Conservation (phyloP, 2,329 filamentous ascomycete species). For the Calonectria pseudoturangicola region DNA sequence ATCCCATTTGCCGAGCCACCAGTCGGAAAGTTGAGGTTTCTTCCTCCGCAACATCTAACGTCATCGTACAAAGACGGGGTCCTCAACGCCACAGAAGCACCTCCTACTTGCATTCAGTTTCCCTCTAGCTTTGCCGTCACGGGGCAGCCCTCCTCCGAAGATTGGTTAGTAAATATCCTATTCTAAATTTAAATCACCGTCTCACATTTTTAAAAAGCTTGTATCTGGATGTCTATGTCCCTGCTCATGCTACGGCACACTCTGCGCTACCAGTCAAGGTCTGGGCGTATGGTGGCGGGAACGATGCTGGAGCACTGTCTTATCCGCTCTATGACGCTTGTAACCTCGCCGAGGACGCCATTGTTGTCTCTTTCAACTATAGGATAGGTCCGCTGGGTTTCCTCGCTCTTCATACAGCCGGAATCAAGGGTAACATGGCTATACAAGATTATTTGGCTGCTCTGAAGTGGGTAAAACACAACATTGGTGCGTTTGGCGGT, state of each 20-base stretch:
- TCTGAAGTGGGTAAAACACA: conserved; percentile 41
- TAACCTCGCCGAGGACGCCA: conserved; percentile 55
- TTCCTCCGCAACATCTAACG: conserved; percentile 37
- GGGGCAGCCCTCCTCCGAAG: conserved; percentile 37
- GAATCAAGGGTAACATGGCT: conserved; percentile 45
- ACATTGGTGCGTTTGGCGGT: conserved; percentile 59
- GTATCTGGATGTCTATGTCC: conserved; percentile 44
- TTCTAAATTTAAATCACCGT: too few relatives aligned
- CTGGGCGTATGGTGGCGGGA: conserved; percentile 43
- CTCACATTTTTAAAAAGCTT: conserved; percentile 29
- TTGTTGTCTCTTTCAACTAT: conserved; percentile 46
- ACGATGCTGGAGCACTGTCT: conserved; percentile 35
- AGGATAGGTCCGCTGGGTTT: conserved; percentile 43
- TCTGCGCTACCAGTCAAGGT: conserved; percentile 46
- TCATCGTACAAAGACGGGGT: conserved; percentile 22
- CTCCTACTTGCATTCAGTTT: conserved; percentile 41
- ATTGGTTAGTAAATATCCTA: conserved; percentile 35
- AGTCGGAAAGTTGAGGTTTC: conserved; percentile 40
- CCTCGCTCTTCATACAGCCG: conserved; percentile 34
- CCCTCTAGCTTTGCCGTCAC: conserved; percentile 31
- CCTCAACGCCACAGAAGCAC: conserved; percentile 39
- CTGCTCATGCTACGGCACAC: conserved; percentile 11
- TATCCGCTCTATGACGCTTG: conserved; percentile 47
- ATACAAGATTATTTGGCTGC: conserved; percentile 43
- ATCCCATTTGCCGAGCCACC: conserved; percentile 49